Evolutionary conservation across 148 eudicot species (phyloP).

Genomic region (Nepenthes mirabilis): DNA sequence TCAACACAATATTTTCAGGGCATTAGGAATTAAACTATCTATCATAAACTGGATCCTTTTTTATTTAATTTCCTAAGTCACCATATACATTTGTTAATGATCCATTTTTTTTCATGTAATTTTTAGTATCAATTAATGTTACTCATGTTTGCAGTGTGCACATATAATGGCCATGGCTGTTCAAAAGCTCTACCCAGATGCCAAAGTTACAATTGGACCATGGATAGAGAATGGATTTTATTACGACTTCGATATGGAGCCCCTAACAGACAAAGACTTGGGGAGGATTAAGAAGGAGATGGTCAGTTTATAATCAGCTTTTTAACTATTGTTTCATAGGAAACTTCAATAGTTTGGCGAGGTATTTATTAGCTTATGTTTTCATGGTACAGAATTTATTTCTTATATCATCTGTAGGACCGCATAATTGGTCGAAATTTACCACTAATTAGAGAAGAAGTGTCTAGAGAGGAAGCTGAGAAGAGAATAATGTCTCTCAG

Average conservation of each 20-base stretch:
- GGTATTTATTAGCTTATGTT: conserved; percentile 38
- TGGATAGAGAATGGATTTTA: conserved; percentile 99
- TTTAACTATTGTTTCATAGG: conserved; percentile 2
- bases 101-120: not conserved
- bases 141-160: conserved; percentile 70
- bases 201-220: conserved; percentile 97
- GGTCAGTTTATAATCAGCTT: conserved; percentile 45
- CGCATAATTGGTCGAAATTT: conserved; percentile 86
- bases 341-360: conserved; percentile 16
- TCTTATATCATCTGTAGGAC: conserved; percentile 91
- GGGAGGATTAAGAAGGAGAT: conserved; percentile 95
- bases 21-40: too few relatives aligned
- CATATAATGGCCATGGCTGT: conserved; percentile 99
- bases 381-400: conserved; percentile 59
- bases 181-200: conserved; percentile 89
- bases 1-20: too few relatives aligned
- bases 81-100: not conserved
- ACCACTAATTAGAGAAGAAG: conserved; percentile 87
- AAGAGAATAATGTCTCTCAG: conserved; percentile 65
- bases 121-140: not conserved
- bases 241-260: conserved; percentile 96
- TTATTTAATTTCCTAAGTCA: not conserved
- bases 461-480: conserved; percentile 87
- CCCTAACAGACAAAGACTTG: conserved; percentile 86
- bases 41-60: too few relatives aligned